Conservation (phyloP, 106 monocot genomes). For the Dioscorea dumetorum region DNA sequence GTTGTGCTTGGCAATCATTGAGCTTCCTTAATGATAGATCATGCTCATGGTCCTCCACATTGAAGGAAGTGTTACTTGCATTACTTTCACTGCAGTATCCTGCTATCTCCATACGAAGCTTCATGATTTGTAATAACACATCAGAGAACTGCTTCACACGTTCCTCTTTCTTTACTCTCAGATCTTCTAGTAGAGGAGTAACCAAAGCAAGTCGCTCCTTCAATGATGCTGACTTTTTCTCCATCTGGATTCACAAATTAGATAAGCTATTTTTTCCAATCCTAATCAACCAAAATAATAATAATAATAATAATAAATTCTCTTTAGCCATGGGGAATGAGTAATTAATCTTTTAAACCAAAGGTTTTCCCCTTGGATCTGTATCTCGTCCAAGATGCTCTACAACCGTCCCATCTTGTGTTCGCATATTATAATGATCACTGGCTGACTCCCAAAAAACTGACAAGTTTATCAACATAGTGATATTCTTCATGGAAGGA, state of each 20-base stretch:
- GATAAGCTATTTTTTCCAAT: not conserved
- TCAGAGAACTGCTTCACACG: slow-evolving; percentile 55
- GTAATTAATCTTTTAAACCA: too few species aligned
- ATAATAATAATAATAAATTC: too few species aligned
- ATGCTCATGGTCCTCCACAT: slow-evolving; percentile 46
- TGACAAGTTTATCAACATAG: too few species aligned
- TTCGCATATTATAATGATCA: too few species aligned
- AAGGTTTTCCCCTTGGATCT: not conserved
- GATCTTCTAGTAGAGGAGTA: slow-evolving; percentile 54
- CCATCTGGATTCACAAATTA: slow-evolving; percentile 30
- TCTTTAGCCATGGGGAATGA: too few species aligned
- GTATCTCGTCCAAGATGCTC: not conserved
- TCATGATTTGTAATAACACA: slow-evolving; percentile 54
- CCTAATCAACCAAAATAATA: not conserved
- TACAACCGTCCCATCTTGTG: too few species aligned
- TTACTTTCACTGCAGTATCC: slow-evolving; percentile 21
- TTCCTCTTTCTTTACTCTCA: slow-evolving; percentile 58
- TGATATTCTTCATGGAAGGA: too few species aligned
- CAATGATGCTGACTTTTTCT: slow-evolving; percentile 44
- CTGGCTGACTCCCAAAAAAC: too few species aligned
- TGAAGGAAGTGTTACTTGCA: not conserved
- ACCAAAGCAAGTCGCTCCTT: slow-evolving; percentile 62
- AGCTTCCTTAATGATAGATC: slow-evolving; percentile 59
- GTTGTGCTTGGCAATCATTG: slow-evolving; percentile 45
- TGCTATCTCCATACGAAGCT: slow-evolving; percentile 58